Conservation (phyloP, 2,329 filamentous ascomycete genomes). For the Huntiella abstrusa region DNA sequence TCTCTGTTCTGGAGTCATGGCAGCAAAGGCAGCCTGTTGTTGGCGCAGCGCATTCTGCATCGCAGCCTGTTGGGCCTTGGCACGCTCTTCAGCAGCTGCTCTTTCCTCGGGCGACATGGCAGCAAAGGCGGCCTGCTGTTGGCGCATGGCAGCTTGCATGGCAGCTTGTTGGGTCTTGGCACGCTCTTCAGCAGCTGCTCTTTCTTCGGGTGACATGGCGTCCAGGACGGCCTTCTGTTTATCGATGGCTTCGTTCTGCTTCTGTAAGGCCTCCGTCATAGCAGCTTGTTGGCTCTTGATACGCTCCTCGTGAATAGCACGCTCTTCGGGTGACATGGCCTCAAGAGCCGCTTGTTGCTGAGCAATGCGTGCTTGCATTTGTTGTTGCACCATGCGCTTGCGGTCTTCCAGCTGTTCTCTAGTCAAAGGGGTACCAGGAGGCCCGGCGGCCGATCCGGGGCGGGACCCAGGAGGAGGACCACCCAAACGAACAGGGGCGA, state of each 20-base stretch:
- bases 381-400: constrained; percentile 1
- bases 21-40: constrained; percentile 2
- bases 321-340: constrained; percentile 2
- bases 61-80: constrained; percentile 22
- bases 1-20: constrained; percentile 4
- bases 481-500: constrained; percentile 5
- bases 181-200: neutral
- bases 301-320: no score
- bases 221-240: no score
- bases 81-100: neutral
- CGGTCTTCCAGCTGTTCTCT: constrained; percentile 1
- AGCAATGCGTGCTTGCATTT: constrained; percentile 1
- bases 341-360: constrained; percentile 4
- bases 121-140: constrained; percentile 3
- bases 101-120: constrained; percentile 4
- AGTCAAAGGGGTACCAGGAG: neutral
- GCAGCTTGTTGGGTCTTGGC: constrained; percentile 22
- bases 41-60: constrained; percentile 16
- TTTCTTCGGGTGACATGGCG: no score
- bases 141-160: constrained; percentile 16
- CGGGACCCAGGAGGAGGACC: neutral
- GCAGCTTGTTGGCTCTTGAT: neutral
- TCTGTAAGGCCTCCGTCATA: no score
- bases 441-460: neutral
- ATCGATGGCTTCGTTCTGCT: no score